Conservation (phyloP, 2,329 filamentous ascomycete species). For the Aureobasidium sp. region DNA sequence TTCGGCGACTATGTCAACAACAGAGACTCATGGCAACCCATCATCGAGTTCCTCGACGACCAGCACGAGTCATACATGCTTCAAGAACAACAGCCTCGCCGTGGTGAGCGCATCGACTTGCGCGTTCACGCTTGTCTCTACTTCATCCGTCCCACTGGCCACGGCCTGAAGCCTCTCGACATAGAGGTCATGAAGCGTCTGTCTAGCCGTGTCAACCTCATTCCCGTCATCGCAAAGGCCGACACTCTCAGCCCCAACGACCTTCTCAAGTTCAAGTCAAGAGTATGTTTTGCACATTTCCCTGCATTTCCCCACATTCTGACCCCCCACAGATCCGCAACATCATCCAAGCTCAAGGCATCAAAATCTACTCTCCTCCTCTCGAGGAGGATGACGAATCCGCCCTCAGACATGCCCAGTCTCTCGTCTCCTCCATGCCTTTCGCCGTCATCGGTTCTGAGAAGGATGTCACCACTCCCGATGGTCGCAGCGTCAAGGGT, state of each 20-base stretch:
- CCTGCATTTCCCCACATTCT: constrained; percentile 21
- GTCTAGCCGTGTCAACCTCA: constrained; percentile 95
- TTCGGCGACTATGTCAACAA: constrained; percentile 99
- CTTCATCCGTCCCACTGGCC: constrained; percentile 97
- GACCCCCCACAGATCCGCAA: constrained; percentile 65
- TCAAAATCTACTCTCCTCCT: constrained; percentile 98
- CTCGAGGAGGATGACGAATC: constrained; percentile 97
- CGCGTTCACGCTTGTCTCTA: constrained; percentile 97
- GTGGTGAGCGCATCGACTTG: constrained; percentile 97
- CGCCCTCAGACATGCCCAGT: constrained; percentile 87
- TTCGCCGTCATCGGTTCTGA: constrained; percentile 98
- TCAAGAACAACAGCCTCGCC: constrained; percentile 97
- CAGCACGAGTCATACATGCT: constrained; percentile 99
- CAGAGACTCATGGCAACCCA: constrained; percentile 99
- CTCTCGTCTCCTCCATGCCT: constrained; percentile 93
- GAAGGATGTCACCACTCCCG: constrained; percentile 95
- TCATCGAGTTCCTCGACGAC: constrained; percentile 99
- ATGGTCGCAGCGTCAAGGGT: constrained; percentile 96
- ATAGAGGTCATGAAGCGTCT: constrained; percentile 99
- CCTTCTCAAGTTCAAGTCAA: constrained; percentile 87
- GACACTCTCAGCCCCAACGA: constrained; percentile 93
- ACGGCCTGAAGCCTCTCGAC: constrained; percentile 96
- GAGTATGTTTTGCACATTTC: constrained; percentile 52
- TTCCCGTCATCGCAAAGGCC: constrained; percentile 96
- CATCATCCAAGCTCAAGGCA: constrained; percentile 95